A percentile compares a stretch with the other conserved stretches of the same genome.
phyloP scores from a whole-genome alignment of 768 basidiomycete genomes.

The Trametes villosa region DNA sequence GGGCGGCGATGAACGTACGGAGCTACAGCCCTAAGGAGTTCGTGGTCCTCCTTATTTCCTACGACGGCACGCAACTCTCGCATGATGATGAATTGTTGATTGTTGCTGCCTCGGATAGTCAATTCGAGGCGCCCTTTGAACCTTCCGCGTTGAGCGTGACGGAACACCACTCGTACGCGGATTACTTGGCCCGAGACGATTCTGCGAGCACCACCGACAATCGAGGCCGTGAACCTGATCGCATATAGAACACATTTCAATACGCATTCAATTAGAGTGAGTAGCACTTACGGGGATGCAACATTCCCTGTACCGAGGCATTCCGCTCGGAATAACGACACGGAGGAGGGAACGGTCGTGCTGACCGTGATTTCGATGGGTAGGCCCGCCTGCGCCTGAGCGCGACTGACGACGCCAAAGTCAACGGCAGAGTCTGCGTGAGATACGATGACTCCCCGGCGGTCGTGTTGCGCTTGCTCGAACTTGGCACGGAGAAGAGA shows the following conservation, averaged over 20 bases:
- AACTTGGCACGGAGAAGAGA: conserved; percentile 41
- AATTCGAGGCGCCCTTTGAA: conserved; percentile 60
- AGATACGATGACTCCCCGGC: conserved; percentile 51
- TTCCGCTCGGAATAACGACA: background rate
- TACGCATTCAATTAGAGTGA: no score
- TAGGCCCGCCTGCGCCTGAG: no score
- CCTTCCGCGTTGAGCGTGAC: conserved; percentile 42
- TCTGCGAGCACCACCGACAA: background rate
- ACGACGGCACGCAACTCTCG: conserved; percentile 51
- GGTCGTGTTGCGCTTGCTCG: conserved; percentile 59
- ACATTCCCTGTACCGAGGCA: no score
- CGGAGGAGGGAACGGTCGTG: background rate
- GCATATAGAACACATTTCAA: no score
- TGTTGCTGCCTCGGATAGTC: conserved; percentile 43
- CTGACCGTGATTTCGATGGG: no score
- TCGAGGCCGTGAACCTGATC: no score
- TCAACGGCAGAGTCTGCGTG: conserved; percentile 44
- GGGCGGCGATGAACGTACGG: conserved; percentile 44
- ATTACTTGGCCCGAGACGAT: background rate
- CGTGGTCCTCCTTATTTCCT: conserved; percentile 54
- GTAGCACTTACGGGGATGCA: no score
- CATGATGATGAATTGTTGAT: conserved; percentile 19
- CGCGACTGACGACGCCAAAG: conserved; percentile 54
- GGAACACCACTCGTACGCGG: conserved; percentile 34
- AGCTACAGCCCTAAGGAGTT: conserved; percentile 47